Evolutionary conservation across 1,139 yeast species (phyloP), one percentile per base, ranked within the genome.

Genomic region (Sugiyamaella paludigena): DNA sequence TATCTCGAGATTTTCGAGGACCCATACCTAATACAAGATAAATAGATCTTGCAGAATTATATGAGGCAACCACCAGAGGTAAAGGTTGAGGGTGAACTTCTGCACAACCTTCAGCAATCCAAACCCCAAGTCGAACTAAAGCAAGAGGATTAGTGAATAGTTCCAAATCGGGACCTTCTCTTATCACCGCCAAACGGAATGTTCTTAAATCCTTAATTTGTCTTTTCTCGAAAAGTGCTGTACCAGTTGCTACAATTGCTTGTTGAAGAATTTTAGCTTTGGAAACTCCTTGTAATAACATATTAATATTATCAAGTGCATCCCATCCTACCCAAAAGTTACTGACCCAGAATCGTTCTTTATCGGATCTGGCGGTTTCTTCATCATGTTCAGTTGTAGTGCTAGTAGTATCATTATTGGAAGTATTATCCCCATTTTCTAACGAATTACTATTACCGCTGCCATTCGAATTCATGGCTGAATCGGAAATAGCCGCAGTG

Each of bases 241-340:
- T 87, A 1, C 98, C 97, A 0, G 96, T 87, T 43, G 84, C 77
- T 60, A 92, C 94, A 1, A 92, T 81, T n/a, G 87, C 80, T 59
- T 83, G 83, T 64, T 92, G 98, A 50, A 88, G 79, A 34, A 74
- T 66, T 63, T 88, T 88, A 7, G 98, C 98, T 57, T 82, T 81
- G 40, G 79, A 82, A 28, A 91, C 72, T 1, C 98, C 98, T 47
- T 78, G 78, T 35, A 76, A 65, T 28, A 92, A 72, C 7, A 83
- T 66, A 35, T 83, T 87, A 49, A 82, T 76, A 32, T 75, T 74
- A 64, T 82, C 83, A 44, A 91, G 72, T 0, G 98, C 88, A 69
- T 92, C 98, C 94, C 96, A 94, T 11, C 96, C 87, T 30, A 81
- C 77, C 98, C 98, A 92, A 65, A 94, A 94, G 63, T 91, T 89